A percentile compares a stretch with the other conserved stretches of the same genome.
phyloP scores from a whole-genome alignment of 345 rosid species.

The Pistacia vera region DNA sequence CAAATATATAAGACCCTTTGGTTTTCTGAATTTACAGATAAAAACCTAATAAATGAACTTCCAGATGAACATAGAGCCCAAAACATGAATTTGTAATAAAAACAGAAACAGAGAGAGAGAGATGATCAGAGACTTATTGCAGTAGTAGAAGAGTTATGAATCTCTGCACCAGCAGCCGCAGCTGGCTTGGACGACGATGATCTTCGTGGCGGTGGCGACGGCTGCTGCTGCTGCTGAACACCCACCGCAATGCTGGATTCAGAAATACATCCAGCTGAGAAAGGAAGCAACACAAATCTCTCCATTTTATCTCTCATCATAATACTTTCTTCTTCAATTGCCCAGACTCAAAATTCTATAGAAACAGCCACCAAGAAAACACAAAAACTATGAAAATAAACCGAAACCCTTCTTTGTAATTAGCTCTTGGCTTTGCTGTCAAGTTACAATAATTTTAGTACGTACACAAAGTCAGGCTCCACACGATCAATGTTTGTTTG shows the following conservation, averaged over 20 bases:
- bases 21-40: no score
- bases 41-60: no score
- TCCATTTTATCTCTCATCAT: constrained; percentile 79
- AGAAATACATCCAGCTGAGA: constrained; percentile 74
- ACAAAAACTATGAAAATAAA: no score
- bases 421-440: constrained; percentile 34
- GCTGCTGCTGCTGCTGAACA: constrained; percentile 13
- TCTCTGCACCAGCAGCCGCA: not conserved
- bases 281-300: constrained; percentile 77
- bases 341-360: not conserved
- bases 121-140: constrained; percentile 34
- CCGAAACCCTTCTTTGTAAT: no score
- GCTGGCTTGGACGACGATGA: constrained; percentile 18
- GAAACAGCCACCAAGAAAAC: no score
- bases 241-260: constrained; percentile 69
- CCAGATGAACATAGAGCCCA: no score
- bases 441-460: constrained; percentile 38
- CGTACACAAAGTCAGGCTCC: constrained; percentile 25
- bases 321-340: constrained; percentile 13
- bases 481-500: constrained; percentile 18
- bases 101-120: not conserved
- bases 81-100: no score
- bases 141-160: constrained; percentile 23
- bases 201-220: constrained; percentile 5
- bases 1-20: not conserved